Evolutionary conservation across 2,329 filamentous ascomycete genomes (phyloP).

Genomic region (Fusarium verrucosum): DNA sequence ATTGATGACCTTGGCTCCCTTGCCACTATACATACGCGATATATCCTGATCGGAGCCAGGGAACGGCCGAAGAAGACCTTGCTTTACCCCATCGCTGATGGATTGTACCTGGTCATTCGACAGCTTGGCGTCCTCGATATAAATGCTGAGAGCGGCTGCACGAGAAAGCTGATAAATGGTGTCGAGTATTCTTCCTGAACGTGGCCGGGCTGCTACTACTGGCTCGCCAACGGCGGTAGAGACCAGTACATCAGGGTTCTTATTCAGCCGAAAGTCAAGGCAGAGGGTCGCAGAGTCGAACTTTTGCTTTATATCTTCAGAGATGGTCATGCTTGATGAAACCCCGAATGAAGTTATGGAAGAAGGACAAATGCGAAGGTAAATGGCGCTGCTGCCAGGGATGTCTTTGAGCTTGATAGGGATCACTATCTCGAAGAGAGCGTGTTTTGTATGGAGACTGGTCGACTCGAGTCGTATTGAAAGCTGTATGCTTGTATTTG

Average conservation of each 20-base stretch:
- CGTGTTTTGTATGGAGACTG: not conserved
- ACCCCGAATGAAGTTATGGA: slow-evolving; percentile 2
- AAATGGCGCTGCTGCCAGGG: not conserved
- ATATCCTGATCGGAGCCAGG: not conserved
- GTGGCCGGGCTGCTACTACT: not conserved
- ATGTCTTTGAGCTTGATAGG: slow-evolving; percentile 16
- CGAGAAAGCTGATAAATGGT: not conserved
- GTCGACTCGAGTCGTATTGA: not conserved
- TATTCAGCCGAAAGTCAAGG: not conserved
- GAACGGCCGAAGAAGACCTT: not conserved
- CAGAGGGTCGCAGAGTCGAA: not conserved
- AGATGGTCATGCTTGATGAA: not conserved
- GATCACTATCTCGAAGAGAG: slow-evolving; percentile 5
- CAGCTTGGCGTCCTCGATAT: not conserved
- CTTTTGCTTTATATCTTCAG: not conserved
- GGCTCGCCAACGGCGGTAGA: not conserved
- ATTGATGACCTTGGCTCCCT: not conserved
- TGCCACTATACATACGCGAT: slow-evolving; percentile 1
- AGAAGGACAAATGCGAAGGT: not conserved
- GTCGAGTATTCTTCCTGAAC: slow-evolving; percentile 8
- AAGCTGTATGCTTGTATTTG: no score
- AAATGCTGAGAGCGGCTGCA: not conserved
- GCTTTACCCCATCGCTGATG: not conserved
- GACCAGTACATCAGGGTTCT: not conserved
- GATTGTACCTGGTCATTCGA: not conserved